Conservation (phyloP, 176 grass and related monocot genomes). For the Otatea glauca region DNA sequence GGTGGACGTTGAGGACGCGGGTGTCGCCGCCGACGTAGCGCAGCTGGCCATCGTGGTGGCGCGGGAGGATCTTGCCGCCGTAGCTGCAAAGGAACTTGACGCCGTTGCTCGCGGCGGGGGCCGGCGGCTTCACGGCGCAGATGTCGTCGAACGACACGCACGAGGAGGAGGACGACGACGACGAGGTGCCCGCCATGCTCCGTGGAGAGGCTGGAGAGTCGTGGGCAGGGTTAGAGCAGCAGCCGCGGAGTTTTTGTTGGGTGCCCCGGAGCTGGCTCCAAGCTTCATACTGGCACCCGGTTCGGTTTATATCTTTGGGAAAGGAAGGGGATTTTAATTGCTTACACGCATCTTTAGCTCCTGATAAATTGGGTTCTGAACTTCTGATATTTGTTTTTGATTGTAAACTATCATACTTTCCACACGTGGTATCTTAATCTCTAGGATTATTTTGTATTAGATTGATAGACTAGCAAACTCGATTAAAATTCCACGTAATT, state of each 20-base stretch:
- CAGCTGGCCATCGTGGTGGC: conserved; percentile 63
- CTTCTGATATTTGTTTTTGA: neutral
- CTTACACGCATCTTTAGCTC: neutral
- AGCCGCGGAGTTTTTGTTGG: neutral
- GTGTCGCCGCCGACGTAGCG: conserved; percentile 66
- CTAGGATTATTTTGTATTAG: neutral
- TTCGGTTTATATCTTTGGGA: neutral
- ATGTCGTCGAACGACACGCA: conserved; percentile 18
- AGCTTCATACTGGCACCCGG: neutral
- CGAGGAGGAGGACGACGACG: neutral
- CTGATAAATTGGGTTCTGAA: neutral
- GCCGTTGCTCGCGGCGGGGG: neutral
- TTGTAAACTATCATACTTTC: neutral
- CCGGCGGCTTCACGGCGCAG: neutral
- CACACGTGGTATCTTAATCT: neutral
- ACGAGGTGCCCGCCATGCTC: neutral
- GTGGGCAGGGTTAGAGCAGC: neutral
- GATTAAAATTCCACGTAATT: no score
- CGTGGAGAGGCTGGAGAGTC: neutral
- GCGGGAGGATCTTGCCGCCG: conserved; percentile 62
- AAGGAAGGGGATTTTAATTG: neutral
- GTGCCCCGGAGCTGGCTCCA: neutral
- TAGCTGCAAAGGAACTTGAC: conserved; percentile 68
- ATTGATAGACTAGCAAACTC: no score
- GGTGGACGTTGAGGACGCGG: conserved; percentile 53